A percentile compares a stretch with the other conserved stretches of the same genome.
Conservation (phyloP, 1,284 basidiomycete genomes). For the Fomitopsis pinicola region DNA sequence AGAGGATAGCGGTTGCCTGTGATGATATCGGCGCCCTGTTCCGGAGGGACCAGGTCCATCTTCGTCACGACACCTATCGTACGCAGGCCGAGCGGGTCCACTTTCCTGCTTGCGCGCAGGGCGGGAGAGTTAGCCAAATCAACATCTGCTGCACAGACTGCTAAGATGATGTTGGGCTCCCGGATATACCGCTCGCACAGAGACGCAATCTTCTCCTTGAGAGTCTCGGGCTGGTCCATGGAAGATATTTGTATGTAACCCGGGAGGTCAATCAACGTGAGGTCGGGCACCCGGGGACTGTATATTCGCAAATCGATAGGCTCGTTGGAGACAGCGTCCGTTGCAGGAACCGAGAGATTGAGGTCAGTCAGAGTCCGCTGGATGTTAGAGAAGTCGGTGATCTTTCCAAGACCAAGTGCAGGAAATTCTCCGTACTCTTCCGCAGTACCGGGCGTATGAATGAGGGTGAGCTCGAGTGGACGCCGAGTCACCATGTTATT, state of each 20-base stretch:
- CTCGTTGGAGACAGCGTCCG: constrained; percentile 89
- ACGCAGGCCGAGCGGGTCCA: constrained; percentile 91
- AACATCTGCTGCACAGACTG: constrained; percentile 97
- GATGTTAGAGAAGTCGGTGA: constrained; percentile 86
- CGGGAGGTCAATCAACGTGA: constrained; percentile 95
- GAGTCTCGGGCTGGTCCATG: constrained; percentile 91
- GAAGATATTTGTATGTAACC: constrained; percentile 96
- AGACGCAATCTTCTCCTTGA: constrained; percentile 88
- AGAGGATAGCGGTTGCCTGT: constrained; percentile 95
- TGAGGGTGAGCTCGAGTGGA: constrained; percentile 95
- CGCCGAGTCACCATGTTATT: constrained; percentile 99
- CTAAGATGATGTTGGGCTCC: constrained; percentile 96
- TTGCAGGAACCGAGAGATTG: constrained; percentile 88
- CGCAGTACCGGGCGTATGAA: constrained; percentile 75
- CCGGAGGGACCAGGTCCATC: constrained; percentile 93
- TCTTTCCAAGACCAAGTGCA: constrained; percentile 80
- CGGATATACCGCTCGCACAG: constrained; percentile 97
- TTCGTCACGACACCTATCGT: constrained; percentile 99
- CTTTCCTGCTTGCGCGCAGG: constrained; percentile 85
- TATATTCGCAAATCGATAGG: constrained; percentile 97
- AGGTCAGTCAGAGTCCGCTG: constrained; percentile 93
- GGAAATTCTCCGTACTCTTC: constrained; percentile 95
- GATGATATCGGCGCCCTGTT: constrained; percentile 80
- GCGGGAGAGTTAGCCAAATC: constrained; percentile 98
- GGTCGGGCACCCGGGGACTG: constrained; percentile 92